phyloP scores from a whole-genome alignment of 352 stramenopile genomes.

The Phytophthora pseudosyringae region DNA sequence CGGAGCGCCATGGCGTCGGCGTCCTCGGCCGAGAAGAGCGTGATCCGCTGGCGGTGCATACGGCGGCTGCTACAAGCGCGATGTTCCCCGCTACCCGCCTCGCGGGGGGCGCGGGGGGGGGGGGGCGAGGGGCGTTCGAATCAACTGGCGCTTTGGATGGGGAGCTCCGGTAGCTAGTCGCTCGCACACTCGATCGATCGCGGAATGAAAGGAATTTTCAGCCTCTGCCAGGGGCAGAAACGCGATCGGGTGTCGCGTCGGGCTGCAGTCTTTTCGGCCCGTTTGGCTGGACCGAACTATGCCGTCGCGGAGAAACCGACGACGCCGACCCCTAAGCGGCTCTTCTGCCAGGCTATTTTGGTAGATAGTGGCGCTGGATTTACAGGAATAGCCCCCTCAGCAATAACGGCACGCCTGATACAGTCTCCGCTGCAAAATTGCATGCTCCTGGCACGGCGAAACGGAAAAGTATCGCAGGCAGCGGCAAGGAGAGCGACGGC shows the following conservation, averaged over 20 bases:
- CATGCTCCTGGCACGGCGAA: background rate
- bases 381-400: conserved; percentile 16
- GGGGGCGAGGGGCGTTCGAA: background rate
- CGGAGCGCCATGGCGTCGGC: conserved; percentile 74
- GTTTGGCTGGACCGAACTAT: background rate
- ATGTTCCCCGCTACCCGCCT: background rate
- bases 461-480: conserved; percentile 2
- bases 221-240: conserved; percentile 30
- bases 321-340: conserved; percentile 12
- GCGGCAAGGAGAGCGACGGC: no score
- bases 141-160: conserved; percentile 33
- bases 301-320: conserved; percentile 3
- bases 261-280: conserved; percentile 18
- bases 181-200: conserved; percentile 32
- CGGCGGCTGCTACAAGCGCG: background rate
- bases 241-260: conserved; percentile 24
- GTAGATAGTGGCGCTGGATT: background rate
- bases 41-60: conserved; percentile 71
- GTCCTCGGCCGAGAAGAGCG: conserved; percentile 75
- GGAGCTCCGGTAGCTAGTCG: conserved; percentile 10
- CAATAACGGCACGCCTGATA: conserved; percentile 13
- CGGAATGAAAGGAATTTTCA: conserved; percentile 41
- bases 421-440: conserved; percentile 1
- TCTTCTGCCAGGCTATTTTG: conserved; percentile 27
- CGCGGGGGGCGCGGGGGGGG: no score